Base-by-base conservation (phyloP, 2,329 filamentous ascomycete genomes). In the Neonectria punicea region DNA sequence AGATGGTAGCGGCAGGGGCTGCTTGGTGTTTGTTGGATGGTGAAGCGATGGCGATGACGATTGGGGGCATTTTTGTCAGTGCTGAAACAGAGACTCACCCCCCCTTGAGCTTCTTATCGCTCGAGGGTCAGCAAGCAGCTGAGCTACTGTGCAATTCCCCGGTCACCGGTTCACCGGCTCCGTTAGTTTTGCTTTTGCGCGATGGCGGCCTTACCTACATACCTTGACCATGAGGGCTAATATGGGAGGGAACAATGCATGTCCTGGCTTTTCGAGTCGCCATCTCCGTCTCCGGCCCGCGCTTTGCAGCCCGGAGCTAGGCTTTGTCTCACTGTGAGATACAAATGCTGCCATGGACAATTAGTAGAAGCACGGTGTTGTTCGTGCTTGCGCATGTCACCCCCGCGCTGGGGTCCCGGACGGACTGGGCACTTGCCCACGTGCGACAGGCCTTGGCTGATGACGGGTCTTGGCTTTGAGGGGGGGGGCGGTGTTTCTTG, bases 401-500 rank as follows among this genome's bases (percentile, higher is more conserved):
- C 61, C 61, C 61, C 61, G 47, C 43, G 55, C 47, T 32, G 53
- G 53, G 66, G 25, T 30, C 56, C 53, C 55, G 57, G 22, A 11
- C 30, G 22, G 36, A 46, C 49, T 51, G n/a, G 49, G 55, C 54
- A 41, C 36, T 25, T 58, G 62, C 71, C 74, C 73, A 76, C 74
- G 74, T 76, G 74, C 72, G 58, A 65, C 55, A 68, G 70, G 61
- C 43, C 65, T 73, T 72, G 73, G 72, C 66, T 67, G 65, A 55
- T 67, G 61, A 65, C 62, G 41, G 53, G 58, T 51, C 68, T 59
- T 69, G 61, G 55, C 63, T 36, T 56, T 28, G 41, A 44, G 39
- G 57, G 58, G 58, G 41, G 44, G 39, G 57, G 58, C 39, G 46
- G 50, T 22, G 39, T 43, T 30, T 39, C n/a, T 30, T 49, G 53